Percentiles rank a stretch among this genome's conserved stretches.
Evolutionary conservation across 345 rosid genomes (phyloP).

Genomic region (Brassica napus): Da-Ae NC_063438.1:17244501-17245000

Average conservation of each 20-base stretch:
- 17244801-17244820: not conserved
- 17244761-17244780: too few species aligned
- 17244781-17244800: too few species aligned
- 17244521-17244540: too few species aligned
- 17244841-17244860: conserved; percentile 94
- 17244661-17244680: conserved; percentile 67
- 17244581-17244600: conserved; percentile 66
- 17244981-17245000: too few species aligned
- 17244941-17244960: conserved; percentile 68
- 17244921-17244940: conserved; percentile 66
- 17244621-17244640: conserved; percentile 92
- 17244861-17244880: conserved; percentile 87
- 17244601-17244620: conserved; percentile 55
- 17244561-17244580: conserved; percentile 75
- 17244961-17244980: conserved; percentile 42
- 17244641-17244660: conserved; percentile 75
- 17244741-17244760: conserved; percentile 56
- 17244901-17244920: conserved; percentile 68
- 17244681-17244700: conserved; percentile 66
- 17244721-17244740: conserved; percentile 77
- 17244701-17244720: conserved; percentile 68
- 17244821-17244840: conserved; percentile 56
- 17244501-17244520: too few species aligned
- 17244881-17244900: conserved; percentile 71
- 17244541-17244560: conserved; percentile 47